Conservation (phyloP, 2,329 filamentous ascomycete genomes). For the Aureobasidium sp. region DNA sequence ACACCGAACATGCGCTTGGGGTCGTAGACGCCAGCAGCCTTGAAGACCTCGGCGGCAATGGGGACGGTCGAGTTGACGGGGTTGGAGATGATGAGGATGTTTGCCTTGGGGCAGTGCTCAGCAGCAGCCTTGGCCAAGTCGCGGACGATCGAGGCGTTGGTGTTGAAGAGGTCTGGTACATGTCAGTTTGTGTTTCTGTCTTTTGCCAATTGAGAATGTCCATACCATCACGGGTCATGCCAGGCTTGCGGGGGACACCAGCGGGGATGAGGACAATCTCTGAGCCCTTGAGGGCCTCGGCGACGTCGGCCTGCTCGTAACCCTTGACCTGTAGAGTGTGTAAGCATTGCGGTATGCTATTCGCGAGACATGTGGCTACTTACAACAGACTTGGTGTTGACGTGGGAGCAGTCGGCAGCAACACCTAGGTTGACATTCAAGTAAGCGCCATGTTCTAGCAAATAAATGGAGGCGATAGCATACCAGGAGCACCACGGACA, state of each 20-base stretch:
- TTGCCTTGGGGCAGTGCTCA: constrained; percentile 81
- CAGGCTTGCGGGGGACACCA: constrained; percentile 97
- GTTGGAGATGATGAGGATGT: constrained; percentile 97
- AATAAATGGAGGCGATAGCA: constrained; percentile 25
- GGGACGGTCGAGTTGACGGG: constrained; percentile 99
- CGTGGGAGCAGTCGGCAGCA: constrained; percentile 94
- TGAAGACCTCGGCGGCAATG: constrained; percentile 96
- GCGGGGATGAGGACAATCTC: constrained; percentile 97
- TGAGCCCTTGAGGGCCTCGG: constrained; percentile 71
- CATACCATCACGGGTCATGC: constrained; percentile 92
- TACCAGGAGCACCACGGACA: constrained; percentile 89
- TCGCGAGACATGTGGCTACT: constrained; percentile 16
- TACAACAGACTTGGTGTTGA: constrained; percentile 92
- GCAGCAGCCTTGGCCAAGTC: constrained; percentile 94
- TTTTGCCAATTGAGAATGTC: background rate
- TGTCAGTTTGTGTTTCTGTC: constrained; percentile 2
- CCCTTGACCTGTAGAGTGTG: constrained; percentile 62
- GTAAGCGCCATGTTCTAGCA: background rate
- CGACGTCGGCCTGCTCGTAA: constrained; percentile 72
- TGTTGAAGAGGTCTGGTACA: constrained; percentile 87
- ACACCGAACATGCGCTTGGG: constrained; percentile 98
- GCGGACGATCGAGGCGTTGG: constrained; percentile 98
- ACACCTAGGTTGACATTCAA: constrained; percentile 58
- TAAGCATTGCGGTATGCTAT: background rate
- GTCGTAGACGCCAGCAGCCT: constrained; percentile 93